Evolutionary conservation across 1,139 yeast species (phyloP), one percentile per base, ranked within the genome.

Genomic region (Pichia inconspicua): DNA sequence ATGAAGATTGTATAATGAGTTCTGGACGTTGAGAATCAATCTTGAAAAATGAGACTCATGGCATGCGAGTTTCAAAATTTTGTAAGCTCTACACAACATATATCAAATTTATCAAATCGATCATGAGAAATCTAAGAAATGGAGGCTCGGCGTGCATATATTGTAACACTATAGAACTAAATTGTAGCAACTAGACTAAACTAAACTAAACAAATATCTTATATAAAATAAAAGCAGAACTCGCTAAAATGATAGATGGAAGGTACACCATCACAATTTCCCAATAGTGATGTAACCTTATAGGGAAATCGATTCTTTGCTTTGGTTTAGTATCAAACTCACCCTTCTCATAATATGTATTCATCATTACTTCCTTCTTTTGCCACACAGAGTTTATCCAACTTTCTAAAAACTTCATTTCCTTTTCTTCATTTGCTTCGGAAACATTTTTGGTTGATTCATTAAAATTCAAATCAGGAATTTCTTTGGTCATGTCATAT

Each of bases 351-450:
- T 79, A 82, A 59, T 77, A 86, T 35, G 66, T 62, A 14, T 75
- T 79, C 78, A 92, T 71, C 49, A 83, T 64, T 43, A 65, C 66
- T 64, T 92, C 97, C 64, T 92, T 92, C 54, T 80, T 83, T 41
- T 70, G 63, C 97, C 97, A 92, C n/a, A 78, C 67, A 2, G 74
- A 67, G 53, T 72, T 74, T 43, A 92, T 66, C 98, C 98, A 92
- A 31, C 73, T 66, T 51, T 83, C 88, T 62, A 92, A 89, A 14
- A 53, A 54, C 43, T 65, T 59, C 56, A 75, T 64, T 47, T 71
- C 75, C 3, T 62, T 65, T 10, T 61, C 65, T 37, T 75, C 78
- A 41, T 74, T 19, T 6, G 37, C 47, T 3, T n/a, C 27, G 4
- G 45, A 40, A 19, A 59, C 59, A 10, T 62, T 61, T 25, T 77